phyloP scores from a whole-genome alignment of 352 stramenopile species.

The Phytopythium sindhum region DNA sequence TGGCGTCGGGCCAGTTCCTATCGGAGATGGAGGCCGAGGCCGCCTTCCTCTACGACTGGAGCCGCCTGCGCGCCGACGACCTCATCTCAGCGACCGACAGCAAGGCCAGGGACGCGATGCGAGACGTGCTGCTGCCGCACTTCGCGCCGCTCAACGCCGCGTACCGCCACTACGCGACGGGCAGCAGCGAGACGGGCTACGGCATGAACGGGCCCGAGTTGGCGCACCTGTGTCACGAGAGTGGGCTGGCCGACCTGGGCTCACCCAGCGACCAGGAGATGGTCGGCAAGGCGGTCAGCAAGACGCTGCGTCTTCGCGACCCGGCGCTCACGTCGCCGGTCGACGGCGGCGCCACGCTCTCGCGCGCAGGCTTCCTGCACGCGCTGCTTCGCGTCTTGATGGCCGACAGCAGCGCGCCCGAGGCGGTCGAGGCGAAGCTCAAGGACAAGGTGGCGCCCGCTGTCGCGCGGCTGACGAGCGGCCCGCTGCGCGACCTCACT shows the following conservation, averaged over 20 bases:
- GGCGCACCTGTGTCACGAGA: conserved; percentile 76
- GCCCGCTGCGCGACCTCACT: conserved; percentile 69
- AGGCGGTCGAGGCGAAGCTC: conserved; percentile 45
- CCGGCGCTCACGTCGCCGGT: conserved; percentile 46
- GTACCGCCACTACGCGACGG: conserved; percentile 76
- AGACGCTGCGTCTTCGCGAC: conserved; percentile 16
- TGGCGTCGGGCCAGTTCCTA: conserved; percentile 75
- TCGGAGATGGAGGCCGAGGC: conserved; percentile 78
- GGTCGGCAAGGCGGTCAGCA: conserved; percentile 17
- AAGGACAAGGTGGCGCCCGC: conserved; percentile 43
- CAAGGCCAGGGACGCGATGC: conserved; percentile 42
- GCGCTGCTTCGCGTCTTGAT: conserved; percentile 46
- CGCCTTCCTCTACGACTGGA: conserved; percentile 80
- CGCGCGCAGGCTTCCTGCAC: conserved; percentile 70
- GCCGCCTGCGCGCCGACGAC: conserved; percentile 50
- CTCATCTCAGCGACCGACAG: conserved; percentile 31
- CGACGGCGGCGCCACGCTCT: conserved; percentile 44
- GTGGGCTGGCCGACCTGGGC: conserved; percentile 34
- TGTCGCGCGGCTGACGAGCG: conserved; percentile 53
- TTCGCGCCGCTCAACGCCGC: conserved; percentile 52
- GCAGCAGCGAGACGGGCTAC: conserved; percentile 58
- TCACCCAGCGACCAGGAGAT: conserved; percentile 45
- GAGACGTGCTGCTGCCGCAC: conserved; percentile 53
- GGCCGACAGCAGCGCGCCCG: conserved; percentile 9
- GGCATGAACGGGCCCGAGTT: conserved; percentile 69